Base-by-base conservation (phyloP, 306 rosid species). In the Trichosanthes cucumerina region DNA sequence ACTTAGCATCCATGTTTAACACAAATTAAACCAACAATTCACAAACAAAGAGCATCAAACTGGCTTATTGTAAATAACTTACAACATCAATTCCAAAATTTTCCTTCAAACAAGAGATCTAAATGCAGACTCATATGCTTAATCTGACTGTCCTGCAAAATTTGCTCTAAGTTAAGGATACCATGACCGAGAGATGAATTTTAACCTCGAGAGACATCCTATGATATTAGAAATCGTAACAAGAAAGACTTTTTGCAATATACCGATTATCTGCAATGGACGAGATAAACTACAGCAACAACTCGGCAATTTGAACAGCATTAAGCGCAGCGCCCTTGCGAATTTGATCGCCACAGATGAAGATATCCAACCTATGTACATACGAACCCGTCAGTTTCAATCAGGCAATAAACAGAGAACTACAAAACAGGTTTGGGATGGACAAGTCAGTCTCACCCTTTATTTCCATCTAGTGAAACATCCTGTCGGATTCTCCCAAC, bases 271-370 rank as follows among this genome's bases (percentile, higher is more conserved):
- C 77, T 18, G 59, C 4, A 3, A 1, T 18, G 16, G 62, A 16
- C 1, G 2, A 24, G 13, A 76, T n/a, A 5, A 65, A 77, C 43
- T 90, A 95, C 34, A 92, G 85, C 84, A 96, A 81, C 98, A 96
- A 65, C 92, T 96, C 98, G 1, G 98, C 99, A 65, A 96, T 92
- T 90, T 91, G 99, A 84, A 96, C 85, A 41, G 99, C 99, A 76
- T 96, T 96, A 74, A 96, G 97, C 26, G 98, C 99, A 62, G 98
- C 99, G 63, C 99, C 98, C 86, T 96, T 96, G 74, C 98, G 99
- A 77, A 96, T 90, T 88, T 96, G 99, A 88, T 96, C 99, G 16
- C 99, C 99, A 33, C 99, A 92, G 44, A 96, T 87, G 83, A 96
- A 92, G 54, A 96, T 92, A 81, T 96, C 99, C 93, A 95, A 81